Conservation (phyloP, 2,329 filamentous ascomycete species). For the Neoscytalidium dimidiatum region DNA sequence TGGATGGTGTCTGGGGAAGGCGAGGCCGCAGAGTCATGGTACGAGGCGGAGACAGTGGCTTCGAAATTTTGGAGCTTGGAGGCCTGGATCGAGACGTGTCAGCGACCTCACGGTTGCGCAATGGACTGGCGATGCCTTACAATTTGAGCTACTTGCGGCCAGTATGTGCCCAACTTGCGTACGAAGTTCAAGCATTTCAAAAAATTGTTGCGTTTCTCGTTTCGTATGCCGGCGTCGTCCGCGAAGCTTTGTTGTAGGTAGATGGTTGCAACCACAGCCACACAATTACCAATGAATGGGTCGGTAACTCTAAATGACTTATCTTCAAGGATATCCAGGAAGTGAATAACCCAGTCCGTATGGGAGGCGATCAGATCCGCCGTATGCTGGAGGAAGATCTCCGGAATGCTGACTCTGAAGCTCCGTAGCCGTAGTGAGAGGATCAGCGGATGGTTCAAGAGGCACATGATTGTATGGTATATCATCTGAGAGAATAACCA, state of each 20-base stretch:
- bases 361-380: constrained; percentile 55
- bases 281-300: constrained; percentile 52
- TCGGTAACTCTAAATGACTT: constrained; percentile 50
- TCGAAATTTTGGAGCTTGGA: constrained; percentile 45
- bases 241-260: constrained; percentile 57
- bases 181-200: constrained; percentile 49
- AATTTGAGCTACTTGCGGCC: constrained; percentile 50
- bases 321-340: constrained; percentile 50
- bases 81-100: constrained; percentile 26
- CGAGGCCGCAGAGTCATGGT: constrained; percentile 29
- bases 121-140: neutral
- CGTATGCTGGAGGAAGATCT: constrained; percentile 57
- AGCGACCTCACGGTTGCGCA: neutral
- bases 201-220: constrained; percentile 47
- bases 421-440: constrained; percentile 55
- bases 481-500: constrained; percentile 56
- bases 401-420: constrained; percentile 54
- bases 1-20: constrained; percentile 34
- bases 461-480: constrained; percentile 55
- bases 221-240: constrained; percentile 38
- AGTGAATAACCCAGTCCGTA: constrained; percentile 56
- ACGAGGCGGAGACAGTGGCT: constrained; percentile 48
- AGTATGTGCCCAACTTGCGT: constrained; percentile 38
- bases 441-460: constrained; percentile 57
- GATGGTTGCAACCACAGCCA: constrained; percentile 56